These are phyloP conservation scores for Sphagnum fallax DNA, from an alignment of 228 moss, liverwort and hornwort genomes.

Conservation along the genomic window DNA sequence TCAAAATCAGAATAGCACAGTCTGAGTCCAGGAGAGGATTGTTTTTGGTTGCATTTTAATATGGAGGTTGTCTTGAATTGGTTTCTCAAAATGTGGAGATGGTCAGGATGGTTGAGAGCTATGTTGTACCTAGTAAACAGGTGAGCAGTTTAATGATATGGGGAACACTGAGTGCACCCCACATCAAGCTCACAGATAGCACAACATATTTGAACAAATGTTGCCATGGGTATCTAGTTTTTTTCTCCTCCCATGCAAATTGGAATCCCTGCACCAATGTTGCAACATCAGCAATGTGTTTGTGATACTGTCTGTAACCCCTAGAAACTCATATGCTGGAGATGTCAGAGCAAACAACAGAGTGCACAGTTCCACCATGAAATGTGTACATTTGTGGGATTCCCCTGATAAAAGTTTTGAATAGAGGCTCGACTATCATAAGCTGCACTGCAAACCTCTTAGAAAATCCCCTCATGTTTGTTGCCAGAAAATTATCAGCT, in stretches of 20 bases:
- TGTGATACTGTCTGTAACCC: neutral
- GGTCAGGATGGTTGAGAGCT: neutral
- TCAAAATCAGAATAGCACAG: neutral
- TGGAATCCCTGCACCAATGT: slow-evolving; percentile 24
- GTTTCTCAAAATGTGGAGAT: neutral
- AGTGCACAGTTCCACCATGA: too few species aligned
- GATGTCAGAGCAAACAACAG: too few species aligned
- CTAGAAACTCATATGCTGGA: neutral
- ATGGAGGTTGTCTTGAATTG: neutral
- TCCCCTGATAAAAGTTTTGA: too few species aligned
- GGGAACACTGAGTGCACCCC: slow-evolving; percentile 23
- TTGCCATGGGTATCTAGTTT: slow-evolving; percentile 39
- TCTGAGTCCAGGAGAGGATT: neutral
- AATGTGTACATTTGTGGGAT: too few species aligned
- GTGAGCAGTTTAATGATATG: slow-evolving; percentile 9
- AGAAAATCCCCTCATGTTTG: neutral
- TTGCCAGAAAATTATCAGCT: neutral
- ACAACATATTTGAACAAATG: slow-evolving; percentile 26
- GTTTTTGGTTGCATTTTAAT: neutral
- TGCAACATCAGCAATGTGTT: neutral
- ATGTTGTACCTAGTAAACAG: slow-evolving; percentile 17
- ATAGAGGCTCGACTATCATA: neutral
- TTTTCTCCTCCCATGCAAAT: slow-evolving; percentile 1
- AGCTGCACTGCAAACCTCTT: neutral
- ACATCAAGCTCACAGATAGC: slow-evolving; percentile 41